Evolutionary conservation across 2,329 filamentous ascomycete genomes (phyloP).

Genomic region (Fusarium avenaceum): DNA sequence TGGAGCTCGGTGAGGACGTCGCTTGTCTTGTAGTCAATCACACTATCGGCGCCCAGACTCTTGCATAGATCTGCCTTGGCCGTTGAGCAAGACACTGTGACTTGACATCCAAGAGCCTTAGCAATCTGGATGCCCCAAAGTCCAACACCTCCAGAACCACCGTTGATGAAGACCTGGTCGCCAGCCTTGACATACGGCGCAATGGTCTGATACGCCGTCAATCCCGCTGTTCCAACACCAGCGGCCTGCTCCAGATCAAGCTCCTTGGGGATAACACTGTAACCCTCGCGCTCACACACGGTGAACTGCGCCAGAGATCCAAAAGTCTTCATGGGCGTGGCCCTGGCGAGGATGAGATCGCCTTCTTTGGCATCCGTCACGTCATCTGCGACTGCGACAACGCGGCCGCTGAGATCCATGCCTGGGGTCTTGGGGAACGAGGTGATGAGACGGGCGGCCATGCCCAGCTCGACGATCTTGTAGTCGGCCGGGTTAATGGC

Average conservation of each 20-base stretch:
- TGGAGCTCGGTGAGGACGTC: conserved; percentile 64
- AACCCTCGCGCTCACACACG: conserved; percentile 50
- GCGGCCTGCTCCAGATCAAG: conserved; percentile 59
- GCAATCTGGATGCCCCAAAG: conserved; percentile 74
- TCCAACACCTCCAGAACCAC: conserved; percentile 74
- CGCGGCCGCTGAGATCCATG: conserved; percentile 65
- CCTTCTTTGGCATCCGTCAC: conserved; percentile 54
- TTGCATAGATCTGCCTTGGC: conserved; percentile 70
- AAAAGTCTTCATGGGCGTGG: conserved; percentile 48
- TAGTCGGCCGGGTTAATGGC: conserved; percentile 65
- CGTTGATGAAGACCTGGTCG: conserved; percentile 75
- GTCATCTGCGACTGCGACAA: conserved; percentile 54
- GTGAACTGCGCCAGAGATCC: conserved; percentile 62
- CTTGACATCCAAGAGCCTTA: conserved; percentile 71
- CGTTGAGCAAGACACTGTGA: conserved; percentile 72
- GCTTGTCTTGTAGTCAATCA: conserved; percentile 70
- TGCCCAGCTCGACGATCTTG: conserved; percentile 60
- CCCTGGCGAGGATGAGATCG: conserved; percentile 60
- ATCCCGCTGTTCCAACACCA: conserved; percentile 58
- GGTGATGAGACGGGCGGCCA: conserved; percentile 52
- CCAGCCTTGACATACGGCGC: conserved; percentile 63
- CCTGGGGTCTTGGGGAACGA: conserved; percentile 60
- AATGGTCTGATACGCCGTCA: conserved; percentile 65
- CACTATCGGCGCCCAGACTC: conserved; percentile 72
- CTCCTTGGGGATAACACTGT: conserved; percentile 57